These are phyloP conservation scores for Calamus simplicifolius DNA, from an alignment of 176 grass and related monocot species.

Conservation along the genomic window DNA sequence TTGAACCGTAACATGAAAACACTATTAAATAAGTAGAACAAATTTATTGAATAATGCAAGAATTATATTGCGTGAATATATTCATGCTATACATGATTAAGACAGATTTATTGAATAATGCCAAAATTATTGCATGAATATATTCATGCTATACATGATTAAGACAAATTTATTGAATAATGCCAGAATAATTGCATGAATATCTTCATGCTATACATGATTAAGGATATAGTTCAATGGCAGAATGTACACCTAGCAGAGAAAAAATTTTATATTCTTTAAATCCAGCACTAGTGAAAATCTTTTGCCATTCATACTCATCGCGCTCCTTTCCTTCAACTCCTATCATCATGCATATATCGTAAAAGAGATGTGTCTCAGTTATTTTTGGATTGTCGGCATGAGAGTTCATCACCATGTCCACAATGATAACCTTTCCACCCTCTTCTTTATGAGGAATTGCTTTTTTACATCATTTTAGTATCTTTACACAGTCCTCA, in stretches of 20 bases:
- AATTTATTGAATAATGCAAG: too few species aligned
- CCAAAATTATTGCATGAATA: too few species aligned
- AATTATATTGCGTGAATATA: too few species aligned
- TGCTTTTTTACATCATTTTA: constrained; percentile 28
- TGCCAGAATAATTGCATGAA: background rate
- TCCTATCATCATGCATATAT: constrained; percentile 23
- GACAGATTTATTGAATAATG: too few species aligned
- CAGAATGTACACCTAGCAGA: constrained; percentile 17
- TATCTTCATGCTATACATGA: background rate
- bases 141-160: too few species aligned
- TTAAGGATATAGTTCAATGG: constrained; percentile 42
- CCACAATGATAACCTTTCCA: constrained; percentile 37
- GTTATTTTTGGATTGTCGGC: background rate
- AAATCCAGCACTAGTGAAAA: constrained; percentile 28
- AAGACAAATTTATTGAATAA: constrained; percentile 12
- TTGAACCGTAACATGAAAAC: too few species aligned
- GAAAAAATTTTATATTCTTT: constrained; percentile 30
- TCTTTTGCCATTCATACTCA: constrained; percentile 38
- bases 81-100: too few species aligned
- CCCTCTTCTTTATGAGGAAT: constrained; percentile 26
- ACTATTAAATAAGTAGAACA: background rate
- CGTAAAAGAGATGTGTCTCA: constrained; percentile 16
- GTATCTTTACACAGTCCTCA: too few species aligned
- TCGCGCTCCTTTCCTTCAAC: constrained; percentile 25
- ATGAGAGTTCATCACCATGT: constrained; percentile 22